Evolutionary conservation across 331 rosid species (phyloP).

Genomic region (Malus hybrid): DNA sequence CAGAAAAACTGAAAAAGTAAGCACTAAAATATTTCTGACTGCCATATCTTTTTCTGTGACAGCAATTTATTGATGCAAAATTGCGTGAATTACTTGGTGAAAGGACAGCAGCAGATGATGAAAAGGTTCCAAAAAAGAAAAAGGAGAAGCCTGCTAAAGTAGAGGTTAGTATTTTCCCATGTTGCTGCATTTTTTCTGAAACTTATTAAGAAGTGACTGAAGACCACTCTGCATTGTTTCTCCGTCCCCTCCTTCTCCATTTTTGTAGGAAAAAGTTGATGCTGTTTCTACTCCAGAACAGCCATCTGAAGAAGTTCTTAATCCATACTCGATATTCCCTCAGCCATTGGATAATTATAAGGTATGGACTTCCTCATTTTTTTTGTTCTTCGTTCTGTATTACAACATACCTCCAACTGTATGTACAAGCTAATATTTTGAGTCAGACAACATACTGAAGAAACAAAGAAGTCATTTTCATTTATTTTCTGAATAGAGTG

Average conservation of each 20-base stretch:
- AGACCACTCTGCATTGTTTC: background rate
- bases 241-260: background rate
- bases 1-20: background rate
- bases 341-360: conserved; percentile 71
- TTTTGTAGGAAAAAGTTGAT: conserved; percentile 44
- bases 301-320: conserved; percentile 74
- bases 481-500: too few species aligned
- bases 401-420: background rate
- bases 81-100: conserved; percentile 75
- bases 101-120: conserved; percentile 87
- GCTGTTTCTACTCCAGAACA: conserved; percentile 53
- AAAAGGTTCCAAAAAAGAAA: conserved; percentile 70
- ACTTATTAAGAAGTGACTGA: conserved; percentile 10
- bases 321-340: conserved; percentile 79
- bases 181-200: background rate
- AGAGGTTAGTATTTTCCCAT: conserved; percentile 38
- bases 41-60: conserved; percentile 8
- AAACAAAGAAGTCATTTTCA: background rate
- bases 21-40: background rate
- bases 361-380: conserved; percentile 37
- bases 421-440: background rate
- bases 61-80: conserved; percentile 72
- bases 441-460: background rate
- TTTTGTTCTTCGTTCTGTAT: background rate
- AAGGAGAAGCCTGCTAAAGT: conserved; percentile 89